Conservation (phyloP, 805 yeast species). For the Diddensiella caesifluorescens region DNA sequence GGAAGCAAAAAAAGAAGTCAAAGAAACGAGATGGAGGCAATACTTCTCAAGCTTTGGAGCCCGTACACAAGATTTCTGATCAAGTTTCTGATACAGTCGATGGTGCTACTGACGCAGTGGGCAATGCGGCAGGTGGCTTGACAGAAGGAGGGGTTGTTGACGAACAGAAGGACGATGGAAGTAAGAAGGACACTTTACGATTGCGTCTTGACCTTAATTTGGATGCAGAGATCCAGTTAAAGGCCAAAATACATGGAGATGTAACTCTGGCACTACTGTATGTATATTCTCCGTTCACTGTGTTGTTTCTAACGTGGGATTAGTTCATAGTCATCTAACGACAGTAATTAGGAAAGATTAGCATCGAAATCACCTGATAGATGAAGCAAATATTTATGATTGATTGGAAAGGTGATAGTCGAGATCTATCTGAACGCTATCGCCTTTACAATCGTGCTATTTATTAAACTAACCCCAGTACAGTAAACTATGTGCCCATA, state of each 20-base stretch:
- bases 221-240: slow-evolving; percentile 3
- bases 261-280: slow-evolving; percentile 3
- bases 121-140: neutral
- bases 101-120: neutral
- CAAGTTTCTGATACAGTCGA: neutral
- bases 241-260: slow-evolving; percentile 3
- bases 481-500: neutral
- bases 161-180: too few relatives aligned
- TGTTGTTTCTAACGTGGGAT: neutral
- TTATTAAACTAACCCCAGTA: too few relatives aligned
- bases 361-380: neutral
- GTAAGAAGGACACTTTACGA: slow-evolving; percentile 4
- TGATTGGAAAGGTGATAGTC: too few relatives aligned
- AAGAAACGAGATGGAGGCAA: neutral
- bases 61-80: neutral
- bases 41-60: neutral
- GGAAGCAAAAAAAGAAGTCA: neutral
- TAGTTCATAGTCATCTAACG: neutral
- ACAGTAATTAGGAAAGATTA: neutral
- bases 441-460: neutral
- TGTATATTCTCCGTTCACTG: neutral
- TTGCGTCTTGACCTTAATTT: slow-evolving; percentile 1
- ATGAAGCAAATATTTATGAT: too few relatives aligned
- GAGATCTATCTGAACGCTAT: too few relatives aligned
- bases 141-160: neutral